Conservation (phyloP, 768 basidiomycete genomes). For the Crassisporium funariophilum region DNA sequence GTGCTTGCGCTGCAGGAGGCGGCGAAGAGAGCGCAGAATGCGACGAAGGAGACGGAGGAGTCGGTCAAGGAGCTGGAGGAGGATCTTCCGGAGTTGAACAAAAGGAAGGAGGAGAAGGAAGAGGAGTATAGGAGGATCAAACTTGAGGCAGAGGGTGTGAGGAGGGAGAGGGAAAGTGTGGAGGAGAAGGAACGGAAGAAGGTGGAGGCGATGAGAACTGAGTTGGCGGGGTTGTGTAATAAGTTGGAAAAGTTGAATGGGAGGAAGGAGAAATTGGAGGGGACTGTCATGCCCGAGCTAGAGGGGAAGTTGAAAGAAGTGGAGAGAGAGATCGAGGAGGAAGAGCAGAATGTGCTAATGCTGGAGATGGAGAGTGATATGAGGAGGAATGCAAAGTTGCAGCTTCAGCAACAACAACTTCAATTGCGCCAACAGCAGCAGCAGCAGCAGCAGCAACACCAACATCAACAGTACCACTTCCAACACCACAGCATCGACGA, state of each 20-base stretch:
- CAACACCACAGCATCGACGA: constrained; percentile 4
- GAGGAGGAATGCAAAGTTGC: constrained; percentile 8
- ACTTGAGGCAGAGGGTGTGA: constrained; percentile 47
- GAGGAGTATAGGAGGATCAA: constrained; percentile 44
- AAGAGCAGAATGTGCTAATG: constrained; percentile 33
- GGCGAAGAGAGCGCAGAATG: constrained; percentile 73
- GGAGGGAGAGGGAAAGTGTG: constrained; percentile 43
- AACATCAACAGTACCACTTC: background rate
- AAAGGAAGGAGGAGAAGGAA: constrained; percentile 43
- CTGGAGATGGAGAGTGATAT: constrained; percentile 24
- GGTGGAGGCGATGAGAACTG: constrained; percentile 56
- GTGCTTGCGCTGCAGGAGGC: constrained; percentile 88
- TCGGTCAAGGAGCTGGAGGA: constrained; percentile 48
- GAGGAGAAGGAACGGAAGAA: constrained; percentile 55
- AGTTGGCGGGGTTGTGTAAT: constrained; percentile 55
- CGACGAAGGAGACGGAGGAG: constrained; percentile 47
- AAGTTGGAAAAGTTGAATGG: constrained; percentile 67
- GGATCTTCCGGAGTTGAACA: constrained; percentile 42
- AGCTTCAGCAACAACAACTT: background rate
- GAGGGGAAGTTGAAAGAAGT: constrained; percentile 66
- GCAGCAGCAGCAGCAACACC: background rate
- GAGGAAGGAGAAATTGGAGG: constrained; percentile 71
- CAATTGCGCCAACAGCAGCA: constrained; percentile 1
- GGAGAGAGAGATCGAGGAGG: constrained; percentile 58
- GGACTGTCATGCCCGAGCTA: constrained; percentile 58